A percentile compares a stretch with the other conserved stretches of the same genome.
phyloP scores from a whole-genome alignment of 257 asterid species.

The Eustoma russellianum region DNA sequence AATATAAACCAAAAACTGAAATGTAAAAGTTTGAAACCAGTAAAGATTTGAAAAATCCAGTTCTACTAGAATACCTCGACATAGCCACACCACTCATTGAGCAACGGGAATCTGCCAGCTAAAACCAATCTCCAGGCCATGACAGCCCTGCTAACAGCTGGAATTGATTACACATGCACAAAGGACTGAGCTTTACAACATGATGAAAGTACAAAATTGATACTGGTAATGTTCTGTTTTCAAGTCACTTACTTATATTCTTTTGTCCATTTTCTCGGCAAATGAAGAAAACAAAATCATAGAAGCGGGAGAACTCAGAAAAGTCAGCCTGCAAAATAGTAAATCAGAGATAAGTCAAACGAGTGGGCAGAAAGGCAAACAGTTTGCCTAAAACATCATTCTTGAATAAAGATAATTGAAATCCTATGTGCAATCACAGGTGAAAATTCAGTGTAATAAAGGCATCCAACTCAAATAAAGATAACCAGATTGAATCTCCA shows the following conservation, averaged over 20 bases:
- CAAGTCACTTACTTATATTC: conserved; percentile 61
- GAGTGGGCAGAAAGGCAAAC: too few species aligned
- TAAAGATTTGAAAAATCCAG: background rate
- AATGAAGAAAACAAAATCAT: conserved; percentile 84
- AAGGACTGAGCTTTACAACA: background rate
- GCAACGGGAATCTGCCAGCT: conserved; percentile 83
- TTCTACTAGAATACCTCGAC: conserved; percentile 49
- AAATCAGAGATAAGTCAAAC: background rate
- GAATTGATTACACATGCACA: conserved; percentile 6
- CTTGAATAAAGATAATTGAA: too few species aligned
- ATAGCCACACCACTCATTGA: conserved; percentile 83
- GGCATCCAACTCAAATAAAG: too few species aligned
- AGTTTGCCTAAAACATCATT: too few species aligned
- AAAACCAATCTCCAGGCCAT: conserved; percentile 87
- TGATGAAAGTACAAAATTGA: conserved; percentile 3
- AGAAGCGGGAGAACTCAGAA: conserved; percentile 73
- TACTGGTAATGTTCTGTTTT: background rate
- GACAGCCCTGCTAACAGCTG: conserved; percentile 90
- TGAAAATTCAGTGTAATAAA: too few species aligned
- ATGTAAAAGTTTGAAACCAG: background rate
- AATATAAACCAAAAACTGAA: too few species aligned
- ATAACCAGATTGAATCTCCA: too few species aligned
- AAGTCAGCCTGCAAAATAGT: conserved; percentile 50
- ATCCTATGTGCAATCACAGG: too few species aligned
- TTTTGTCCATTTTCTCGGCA: conserved; percentile 96